phyloP scores from a whole-genome alignment of 2,329 filamentous ascomycete genomes.

The Alternaria panax region DNA sequence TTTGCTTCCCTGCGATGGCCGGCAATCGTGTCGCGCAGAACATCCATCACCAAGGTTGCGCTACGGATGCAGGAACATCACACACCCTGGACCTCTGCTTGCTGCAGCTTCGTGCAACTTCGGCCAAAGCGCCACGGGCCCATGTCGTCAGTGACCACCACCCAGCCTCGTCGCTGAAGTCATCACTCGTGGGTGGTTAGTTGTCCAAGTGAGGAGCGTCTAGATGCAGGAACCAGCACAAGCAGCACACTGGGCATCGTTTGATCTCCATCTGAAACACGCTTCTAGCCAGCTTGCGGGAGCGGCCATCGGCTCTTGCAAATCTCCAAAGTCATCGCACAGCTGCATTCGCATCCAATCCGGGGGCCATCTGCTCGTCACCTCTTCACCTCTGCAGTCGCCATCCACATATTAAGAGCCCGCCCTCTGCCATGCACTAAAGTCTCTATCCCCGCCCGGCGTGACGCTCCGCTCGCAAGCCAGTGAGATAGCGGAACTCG shows the following conservation, averaged over 20 bases:
- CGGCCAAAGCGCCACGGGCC: constrained; percentile 21
- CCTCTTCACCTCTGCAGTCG: background rate
- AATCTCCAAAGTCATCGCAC: constrained; percentile 12
- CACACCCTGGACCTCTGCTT: constrained; percentile 10
- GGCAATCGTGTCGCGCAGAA: constrained; percentile 3
- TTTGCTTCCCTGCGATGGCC: background rate
- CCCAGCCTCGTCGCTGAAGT: constrained; percentile 28
- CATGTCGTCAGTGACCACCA: constrained; percentile 20
- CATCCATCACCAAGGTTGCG: constrained; percentile 1
- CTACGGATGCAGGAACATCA: constrained; percentile 21
- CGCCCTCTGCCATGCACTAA: constrained; percentile 12
- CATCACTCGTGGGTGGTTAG: constrained; percentile 36
- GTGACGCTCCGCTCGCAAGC: constrained; percentile 40
- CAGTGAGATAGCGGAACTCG: constrained; percentile 40
- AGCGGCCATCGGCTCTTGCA: constrained; percentile 25
- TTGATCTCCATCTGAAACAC: constrained; percentile 51
- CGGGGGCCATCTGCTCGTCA: constrained; percentile 5
- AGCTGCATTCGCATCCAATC: constrained; percentile 17
- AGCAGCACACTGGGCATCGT: constrained; percentile 44
- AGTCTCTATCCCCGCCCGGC: constrained; percentile 29
- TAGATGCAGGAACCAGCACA: constrained; percentile 49
- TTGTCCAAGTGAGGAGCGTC: constrained; percentile 32
- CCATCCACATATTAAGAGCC: constrained; percentile 19
- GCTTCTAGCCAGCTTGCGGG: constrained; percentile 26
- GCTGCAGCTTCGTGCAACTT: constrained; percentile 18